phyloP scores from a whole-genome alignment of 2,329 filamentous ascomycete species.

The Paraphaeosphaeria sporulosa region DNA sequence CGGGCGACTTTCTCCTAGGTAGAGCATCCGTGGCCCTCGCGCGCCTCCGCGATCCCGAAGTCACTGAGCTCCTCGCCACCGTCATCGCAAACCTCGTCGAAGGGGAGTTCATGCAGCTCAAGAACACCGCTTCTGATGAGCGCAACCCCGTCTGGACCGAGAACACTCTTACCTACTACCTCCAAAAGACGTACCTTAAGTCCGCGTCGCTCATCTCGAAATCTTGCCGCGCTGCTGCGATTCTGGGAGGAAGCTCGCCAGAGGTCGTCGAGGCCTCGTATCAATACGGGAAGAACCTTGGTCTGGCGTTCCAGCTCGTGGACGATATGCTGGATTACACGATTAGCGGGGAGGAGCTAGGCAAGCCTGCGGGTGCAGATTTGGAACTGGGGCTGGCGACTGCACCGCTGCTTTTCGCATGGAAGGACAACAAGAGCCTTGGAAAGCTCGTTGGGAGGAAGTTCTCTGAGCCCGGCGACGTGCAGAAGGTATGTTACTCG shows the following conservation, averaged over 20 bases:
- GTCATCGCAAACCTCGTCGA: slow-evolving; percentile 98
- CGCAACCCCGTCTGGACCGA: slow-evolving; percentile 84
- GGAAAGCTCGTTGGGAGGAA: slow-evolving; percentile 91
- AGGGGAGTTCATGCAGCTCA: slow-evolving; percentile 99
- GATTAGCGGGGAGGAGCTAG: slow-evolving; percentile 80
- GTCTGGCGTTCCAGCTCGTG: slow-evolving; percentile 94
- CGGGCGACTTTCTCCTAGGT: slow-evolving; percentile 94
- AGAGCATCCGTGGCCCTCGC: slow-evolving; percentile 93
- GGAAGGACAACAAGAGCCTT: slow-evolving; percentile 86
- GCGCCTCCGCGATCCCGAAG: slow-evolving; percentile 88
- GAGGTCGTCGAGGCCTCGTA: slow-evolving; percentile 92
- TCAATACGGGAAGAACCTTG: slow-evolving; percentile 89
- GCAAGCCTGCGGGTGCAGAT: slow-evolving; percentile 94
- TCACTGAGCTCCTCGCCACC: slow-evolving; percentile 91
- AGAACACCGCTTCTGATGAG: slow-evolving; percentile 93
- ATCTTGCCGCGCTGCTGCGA: slow-evolving; percentile 86
- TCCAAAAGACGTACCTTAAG: slow-evolving; percentile 98
- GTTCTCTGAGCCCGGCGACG: slow-evolving; percentile 84
- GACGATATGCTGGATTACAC: slow-evolving; percentile 99
- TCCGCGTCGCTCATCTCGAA: slow-evolving; percentile 96
- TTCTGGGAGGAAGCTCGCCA: slow-evolving; percentile 79
- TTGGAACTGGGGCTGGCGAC: slow-evolving; percentile 92
- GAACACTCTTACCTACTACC: slow-evolving; percentile 88
- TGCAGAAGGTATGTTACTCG: slow-evolving; percentile 71
- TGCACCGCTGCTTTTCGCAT: slow-evolving; percentile 92